Evolutionary conservation across 179 eudicot species (phyloP), one percentile per base, ranked within the genome.

Genomic region (Sideroxylon spinosum): DNA sequence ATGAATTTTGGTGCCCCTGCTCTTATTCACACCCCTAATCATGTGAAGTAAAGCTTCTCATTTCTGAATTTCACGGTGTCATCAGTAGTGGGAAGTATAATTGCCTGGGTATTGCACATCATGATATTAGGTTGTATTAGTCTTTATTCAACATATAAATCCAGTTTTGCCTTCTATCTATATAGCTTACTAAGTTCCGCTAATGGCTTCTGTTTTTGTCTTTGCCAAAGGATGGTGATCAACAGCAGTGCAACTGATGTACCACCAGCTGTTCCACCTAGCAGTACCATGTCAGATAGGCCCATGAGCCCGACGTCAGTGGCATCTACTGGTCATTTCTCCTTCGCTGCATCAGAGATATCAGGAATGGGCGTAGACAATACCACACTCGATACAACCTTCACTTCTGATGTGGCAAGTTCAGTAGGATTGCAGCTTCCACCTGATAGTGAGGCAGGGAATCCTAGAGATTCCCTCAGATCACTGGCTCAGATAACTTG

Each of bases 281-380:
- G 76, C 77, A 88, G 85, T 78, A 94, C 88, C 55, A 87, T 87
- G 44, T 37, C 98, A 73, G 98, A 93, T 20, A 86, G 93, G 89
- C 90, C 97, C n/a, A 85, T 93, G 55, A 94, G 98, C 83, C 99
- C 99, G 23, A 88, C 97, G 23, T 95, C 98, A 79, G 97, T 91
- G 78, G 92, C 99, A 74, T 95, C 99, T 52, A 90, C 91, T 68
- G 96, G 97, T 12, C 99, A 92, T 87, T 95, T 94, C 68, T 97
- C 98, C 17, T 95, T 93, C 78, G 87, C 85, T 71, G 87, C 98
- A 68, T 91, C 99, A 6, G 98, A 94, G 29, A 88, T 93, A 64
- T 84, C 97, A 52, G 96, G 96, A 76, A 94, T 92, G 89, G 98
- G 93, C 78, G 98, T 91, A 7, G 98, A 95, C 79, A 87, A 94